A percentile compares a stretch with the other conserved stretches of the same genome.
These are phyloP conservation scores for Globisporangium alternatum DNA, from an alignment of 352 stramenopile species.

Conservation along the genomic window DNA sequence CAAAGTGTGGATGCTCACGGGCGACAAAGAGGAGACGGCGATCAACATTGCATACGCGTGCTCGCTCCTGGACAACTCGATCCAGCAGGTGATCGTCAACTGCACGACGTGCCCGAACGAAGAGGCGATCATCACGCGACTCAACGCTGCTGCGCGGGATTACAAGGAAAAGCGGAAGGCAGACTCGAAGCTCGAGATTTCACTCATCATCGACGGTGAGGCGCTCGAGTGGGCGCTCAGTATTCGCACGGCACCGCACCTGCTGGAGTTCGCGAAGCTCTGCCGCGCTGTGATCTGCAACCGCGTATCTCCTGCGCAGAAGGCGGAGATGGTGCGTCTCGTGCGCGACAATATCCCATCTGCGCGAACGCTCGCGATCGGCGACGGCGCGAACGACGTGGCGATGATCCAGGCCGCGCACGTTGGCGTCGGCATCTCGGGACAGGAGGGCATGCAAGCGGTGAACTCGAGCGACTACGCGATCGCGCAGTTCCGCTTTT, in stretches of 20 bases:
- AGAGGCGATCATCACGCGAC: conserved; percentile 57
- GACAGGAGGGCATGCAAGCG: conserved; percentile 93
- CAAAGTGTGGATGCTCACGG: conserved; percentile 87
- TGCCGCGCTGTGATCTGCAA: conserved; percentile 85
- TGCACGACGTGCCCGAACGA: conserved; percentile 62
- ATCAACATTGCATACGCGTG: conserved; percentile 92
- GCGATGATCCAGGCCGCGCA: conserved; percentile 94
- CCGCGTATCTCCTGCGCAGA: conserved; percentile 82
- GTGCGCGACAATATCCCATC: conserved; percentile 57
- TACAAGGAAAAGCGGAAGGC: conserved; percentile 44
- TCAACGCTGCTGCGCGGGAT: conserved; percentile 43
- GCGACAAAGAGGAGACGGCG: conserved; percentile 86
- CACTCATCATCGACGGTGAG: conserved; percentile 73
- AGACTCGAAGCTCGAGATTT: conserved; percentile 46
- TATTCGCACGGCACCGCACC: conserved; percentile 37
- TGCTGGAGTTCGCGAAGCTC: conserved; percentile 64
- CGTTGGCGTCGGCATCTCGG: conserved; percentile 92
- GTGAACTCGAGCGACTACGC: conserved; percentile 94
- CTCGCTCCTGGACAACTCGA: conserved; percentile 81
- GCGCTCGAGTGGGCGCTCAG: conserved; percentile 60
- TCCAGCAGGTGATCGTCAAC: conserved; percentile 77
- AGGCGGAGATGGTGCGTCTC: conserved; percentile 77
- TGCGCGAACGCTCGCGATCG: conserved; percentile 81
- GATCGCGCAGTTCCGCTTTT: conserved; percentile 92
- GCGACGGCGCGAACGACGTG: conserved; percentile 95